These are phyloP conservation scores for Termitomyces sp. DNA, from an alignment of 768 basidiomycete species.

Conservation along the genomic window DNA sequence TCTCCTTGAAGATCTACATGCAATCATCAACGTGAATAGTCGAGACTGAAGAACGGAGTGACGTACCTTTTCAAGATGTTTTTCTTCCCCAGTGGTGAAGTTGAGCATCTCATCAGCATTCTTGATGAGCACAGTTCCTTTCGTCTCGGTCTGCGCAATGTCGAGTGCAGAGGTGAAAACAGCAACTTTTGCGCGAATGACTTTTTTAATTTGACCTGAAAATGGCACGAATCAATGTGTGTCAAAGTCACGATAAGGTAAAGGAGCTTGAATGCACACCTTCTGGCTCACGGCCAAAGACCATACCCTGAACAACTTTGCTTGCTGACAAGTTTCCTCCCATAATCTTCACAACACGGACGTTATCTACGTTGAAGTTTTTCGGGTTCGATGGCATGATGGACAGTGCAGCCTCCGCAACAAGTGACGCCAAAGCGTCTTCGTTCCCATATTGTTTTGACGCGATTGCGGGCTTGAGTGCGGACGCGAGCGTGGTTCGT, in stretches of 20 bases:
- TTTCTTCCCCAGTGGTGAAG: constrained; percentile 94
- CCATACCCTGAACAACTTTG: constrained; percentile 94
- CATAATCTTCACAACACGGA: constrained; percentile 98
- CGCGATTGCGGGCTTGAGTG: constrained; percentile 88
- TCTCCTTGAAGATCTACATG: constrained; percentile 87
- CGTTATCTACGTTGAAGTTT: constrained; percentile 97
- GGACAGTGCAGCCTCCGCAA: constrained; percentile 87
- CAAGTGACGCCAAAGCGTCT: constrained; percentile 72
- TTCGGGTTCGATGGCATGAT: constrained; percentile 87
- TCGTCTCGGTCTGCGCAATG: constrained; percentile 95
- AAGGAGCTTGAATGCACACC: constrained; percentile 36
- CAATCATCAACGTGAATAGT: background rate
- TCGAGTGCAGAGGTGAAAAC: constrained; percentile 94
- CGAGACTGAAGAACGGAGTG: background rate
- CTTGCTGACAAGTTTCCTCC: constrained; percentile 84
- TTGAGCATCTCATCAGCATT: constrained; percentile 96
- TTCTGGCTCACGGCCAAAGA: constrained; percentile 94
- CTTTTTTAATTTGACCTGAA: constrained; percentile 77
- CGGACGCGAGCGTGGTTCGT: constrained; percentile 58
- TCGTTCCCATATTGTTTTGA: constrained; percentile 97
- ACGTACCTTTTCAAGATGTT: constrained; percentile 84
- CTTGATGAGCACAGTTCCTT: constrained; percentile 94
- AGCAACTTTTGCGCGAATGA: constrained; percentile 83
- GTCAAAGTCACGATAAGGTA: no score
- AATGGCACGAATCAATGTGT: background rate